Evolutionary conservation across 495 filamentous ascomycete genomes (phyloP), one percentile per base, ranked within the genome.

Genomic region (Amphirosellinia nigrospora): DNA sequence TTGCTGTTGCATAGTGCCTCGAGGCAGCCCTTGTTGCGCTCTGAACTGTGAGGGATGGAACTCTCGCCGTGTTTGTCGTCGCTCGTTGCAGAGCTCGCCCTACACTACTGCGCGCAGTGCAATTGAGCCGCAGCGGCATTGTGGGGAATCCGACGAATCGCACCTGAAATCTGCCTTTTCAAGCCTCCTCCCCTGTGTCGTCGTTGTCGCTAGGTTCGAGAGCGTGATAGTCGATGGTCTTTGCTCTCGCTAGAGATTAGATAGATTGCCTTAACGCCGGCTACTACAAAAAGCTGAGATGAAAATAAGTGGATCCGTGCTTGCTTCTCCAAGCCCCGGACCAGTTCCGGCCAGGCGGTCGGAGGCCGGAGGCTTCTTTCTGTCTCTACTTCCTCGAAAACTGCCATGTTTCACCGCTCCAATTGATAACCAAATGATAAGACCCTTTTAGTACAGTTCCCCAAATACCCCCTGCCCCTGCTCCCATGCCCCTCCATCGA

Each of bases 1-100:
- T 74, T 36, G 75, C 77, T 16, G 73, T 78, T 4, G 82, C 80
- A 73, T 81, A 83, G 10, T 75, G 72, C 63, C 80, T 80, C 9
- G 79, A 65, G 10, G 69, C 53, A 1, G 67, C 2, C 56, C 61
- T 73, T 15, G 70, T 71, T 15, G 75, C 68, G 56, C 48, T 73
- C 39, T 74, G 75, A 16, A 53, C 34, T 38, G 72, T 45, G 62
- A 73, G 38, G 34, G 55, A 36, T 41, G 59, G 52, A 28, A 67
- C 67, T 71, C 71, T 70, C 38, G 70, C 64, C 36, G 55, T 16
- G 30, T 21, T 66, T n/a, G 62, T 38, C 10, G 62, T 60, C 16
- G 69, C 61, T 58, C 72, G 72, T 32, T 69, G 75, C 7, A 78
- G 52, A 23, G 66, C 70, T 70, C 70, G 70, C 61, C 74, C 58